Evolutionary conservation across 1,139 yeast genomes (phyloP), one percentile per base, ranked within the genome.

Genomic region (Lodderomyces parapsilosis): DNA sequence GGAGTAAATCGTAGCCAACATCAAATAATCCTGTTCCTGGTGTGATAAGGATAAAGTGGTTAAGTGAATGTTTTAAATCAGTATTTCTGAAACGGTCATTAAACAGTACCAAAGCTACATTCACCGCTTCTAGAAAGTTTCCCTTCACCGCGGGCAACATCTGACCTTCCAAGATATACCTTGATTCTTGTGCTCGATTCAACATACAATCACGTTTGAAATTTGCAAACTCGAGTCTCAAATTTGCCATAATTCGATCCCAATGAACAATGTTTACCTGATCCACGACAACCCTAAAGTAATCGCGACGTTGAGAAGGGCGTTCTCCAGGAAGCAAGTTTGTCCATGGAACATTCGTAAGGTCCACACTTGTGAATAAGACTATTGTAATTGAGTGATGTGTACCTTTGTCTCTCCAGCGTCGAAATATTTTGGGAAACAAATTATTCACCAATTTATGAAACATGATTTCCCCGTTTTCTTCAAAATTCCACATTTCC

Each of bases 401-500:
- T 0, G 96, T 86, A 17, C 86, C 90, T 45, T 83, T 77, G 32
- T 83, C 83, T 50, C 91, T 76, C 98, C 98, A 93, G 45, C 85
- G 78, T 52, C 83, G 84, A 62, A 94, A 90, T 22, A 93, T 85
- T 49, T 84, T 86, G 0, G 99, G 99, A 47, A 94, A 81, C 45
- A 93, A 73, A 18, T 95, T 87, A 60, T 93, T 91, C 40, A 94
- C 89, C 55, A 94, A 80, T 61, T 90, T 90, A 60, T 91, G 95
- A 59, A 91, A 93, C 78, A 89, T 80, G 41, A 91, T 86, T 57
- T 91, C 98, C 0, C 99, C 99, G 53, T 86, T 86, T 57, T 91
- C 97, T 63, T 93, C 98, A 62, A 94, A 94, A 59, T 91, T 90
- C 96, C 98, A 94, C 97, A 93, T 94, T 57, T 94, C 99, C 34